Evolutionary conservation across 169 alveolate genomes (phyloP), one percentile per base, ranked within the genome.

Genomic region (Cryptosporidium ryanae): DNA sequence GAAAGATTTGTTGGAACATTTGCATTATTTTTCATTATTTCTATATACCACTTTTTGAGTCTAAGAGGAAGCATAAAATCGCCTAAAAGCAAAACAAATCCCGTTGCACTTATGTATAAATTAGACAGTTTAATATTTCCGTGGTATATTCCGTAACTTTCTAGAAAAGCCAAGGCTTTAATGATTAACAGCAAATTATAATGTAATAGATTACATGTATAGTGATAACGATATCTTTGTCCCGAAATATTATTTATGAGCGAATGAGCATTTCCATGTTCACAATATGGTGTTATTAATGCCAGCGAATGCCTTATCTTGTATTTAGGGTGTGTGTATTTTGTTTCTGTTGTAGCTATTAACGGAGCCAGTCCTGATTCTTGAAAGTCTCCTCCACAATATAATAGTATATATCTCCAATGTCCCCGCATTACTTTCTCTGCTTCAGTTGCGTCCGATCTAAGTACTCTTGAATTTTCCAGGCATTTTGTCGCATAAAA

Each of bases 341-440:
- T 55, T 32, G 68, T 32, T 23, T 32, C 68, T 0, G 71, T 76
- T 10, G 84, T 76, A 5, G 84, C 84, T 55, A 76, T 76, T 12
- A 76, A 27, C 15, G 84, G 84, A 38, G 43, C 68, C n/a, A 76
- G n/a, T 10, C 84, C 84, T 17, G 84, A 76, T 46, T 76, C 84
- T 61, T 76, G 84, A 61, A 76, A 76, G 25, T 76, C 84, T 0
- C 84, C 84, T 4, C 84, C 84, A 44, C 84, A 76, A 21, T 76
- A 76, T 17, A 76, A 65, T 61, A 76, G 21, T 15, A 76, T 76
- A 46, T 76, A 76, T 38, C 84, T 55, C 84, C 84, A 76, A 25
- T 76, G 84, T 38, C 76, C 84, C 38, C 84, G 55, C 84, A 76
- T 76, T 38, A 76, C 38, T 65, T 76, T 76, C 23, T 76, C 84